These are phyloP conservation scores for Massospora cicadina DNA, from an alignment of 371 early-diverging fungal species.

Conservation along the genomic window DNA sequence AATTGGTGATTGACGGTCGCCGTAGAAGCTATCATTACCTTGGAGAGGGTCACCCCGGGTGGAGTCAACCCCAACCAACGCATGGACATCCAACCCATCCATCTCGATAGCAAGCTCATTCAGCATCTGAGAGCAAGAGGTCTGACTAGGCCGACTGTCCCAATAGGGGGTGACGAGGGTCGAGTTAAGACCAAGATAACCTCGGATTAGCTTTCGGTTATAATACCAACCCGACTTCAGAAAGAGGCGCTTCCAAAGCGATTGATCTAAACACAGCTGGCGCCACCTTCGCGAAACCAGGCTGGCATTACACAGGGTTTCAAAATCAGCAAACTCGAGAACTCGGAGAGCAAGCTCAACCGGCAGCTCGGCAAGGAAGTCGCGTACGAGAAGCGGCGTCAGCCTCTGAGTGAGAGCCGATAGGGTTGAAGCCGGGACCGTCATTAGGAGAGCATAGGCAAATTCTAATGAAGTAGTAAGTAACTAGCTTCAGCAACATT, in stretches of 20 bases:
- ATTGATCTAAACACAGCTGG: slow-evolving; percentile 30
- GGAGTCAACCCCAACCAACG: neutral
- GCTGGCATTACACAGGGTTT: slow-evolving; percentile 24
- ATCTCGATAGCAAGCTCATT: neutral
- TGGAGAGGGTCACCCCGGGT: neutral
- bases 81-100: neutral
- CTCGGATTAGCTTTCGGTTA: slow-evolving; percentile 24
- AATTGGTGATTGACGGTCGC: neutral
- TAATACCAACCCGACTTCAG: slow-evolving; percentile 26
- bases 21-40: neutral
- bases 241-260: slow-evolving; percentile 44
- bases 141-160: neutral
- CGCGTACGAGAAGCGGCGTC: slow-evolving; percentile 37
- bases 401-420: slow-evolving; percentile 31
- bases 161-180: slow-evolving; percentile 7
- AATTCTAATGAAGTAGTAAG: slow-evolving; percentile 29
- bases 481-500: too few relatives aligned
- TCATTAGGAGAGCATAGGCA: slow-evolving; percentile 40
- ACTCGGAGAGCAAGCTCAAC: slow-evolving; percentile 42
- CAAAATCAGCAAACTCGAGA: slow-evolving; percentile 28
- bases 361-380: slow-evolving; percentile 40
- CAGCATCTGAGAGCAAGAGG: neutral
- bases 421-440: slow-evolving; percentile 34
- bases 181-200: slow-evolving; percentile 20
- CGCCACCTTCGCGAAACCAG: slow-evolving; percentile 45